These are phyloP conservation scores for Hanseniaspora pseudoguilliermondii DNA, from an alignment of 805 yeast species.

Conservation along the genomic window DNA sequence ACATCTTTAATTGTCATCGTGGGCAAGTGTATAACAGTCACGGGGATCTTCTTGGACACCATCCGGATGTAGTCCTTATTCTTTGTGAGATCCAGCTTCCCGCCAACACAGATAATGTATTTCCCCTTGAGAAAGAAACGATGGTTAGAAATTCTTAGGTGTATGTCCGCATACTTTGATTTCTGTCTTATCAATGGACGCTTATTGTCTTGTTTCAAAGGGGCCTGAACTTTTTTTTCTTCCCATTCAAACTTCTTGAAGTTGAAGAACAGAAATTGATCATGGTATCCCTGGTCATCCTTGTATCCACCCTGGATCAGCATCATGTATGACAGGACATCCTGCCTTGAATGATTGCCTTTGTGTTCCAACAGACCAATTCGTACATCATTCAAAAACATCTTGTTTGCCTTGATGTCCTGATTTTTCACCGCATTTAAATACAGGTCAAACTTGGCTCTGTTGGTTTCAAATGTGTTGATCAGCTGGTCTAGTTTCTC, in stretches of 20 bases:
- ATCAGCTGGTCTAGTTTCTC: not conserved
- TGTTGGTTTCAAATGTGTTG: not conserved
- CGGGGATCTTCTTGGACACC: not conserved
- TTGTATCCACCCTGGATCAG: slow-evolving; percentile 5
- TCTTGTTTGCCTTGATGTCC: not conserved
- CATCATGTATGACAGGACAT: not conserved
- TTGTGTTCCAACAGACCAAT: not conserved
- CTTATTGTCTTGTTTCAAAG: not conserved
- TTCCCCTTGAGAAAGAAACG: not conserved
- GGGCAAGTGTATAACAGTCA: not conserved
- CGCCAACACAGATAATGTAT: slow-evolving; percentile 2
- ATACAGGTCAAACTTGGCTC: not conserved
- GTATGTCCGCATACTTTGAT: not conserved
- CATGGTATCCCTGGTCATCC: not conserved
- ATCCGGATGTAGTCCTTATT: not conserved
- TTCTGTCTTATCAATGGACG: not conserved
- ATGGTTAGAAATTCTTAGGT: not conserved
- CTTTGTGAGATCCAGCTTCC: not conserved
- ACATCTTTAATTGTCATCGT: not conserved
- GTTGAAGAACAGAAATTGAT: slow-evolving; percentile 1
- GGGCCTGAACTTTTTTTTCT: not conserved
- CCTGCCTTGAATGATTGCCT: not conserved
- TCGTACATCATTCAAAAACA: not conserved
- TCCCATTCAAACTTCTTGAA: slow-evolving; percentile 4
- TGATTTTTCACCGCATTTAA: not conserved